Evolutionary conservation across 139 green algal species (phyloP).

Genomic region (Cymbomonas tetramitiformis): DNA sequence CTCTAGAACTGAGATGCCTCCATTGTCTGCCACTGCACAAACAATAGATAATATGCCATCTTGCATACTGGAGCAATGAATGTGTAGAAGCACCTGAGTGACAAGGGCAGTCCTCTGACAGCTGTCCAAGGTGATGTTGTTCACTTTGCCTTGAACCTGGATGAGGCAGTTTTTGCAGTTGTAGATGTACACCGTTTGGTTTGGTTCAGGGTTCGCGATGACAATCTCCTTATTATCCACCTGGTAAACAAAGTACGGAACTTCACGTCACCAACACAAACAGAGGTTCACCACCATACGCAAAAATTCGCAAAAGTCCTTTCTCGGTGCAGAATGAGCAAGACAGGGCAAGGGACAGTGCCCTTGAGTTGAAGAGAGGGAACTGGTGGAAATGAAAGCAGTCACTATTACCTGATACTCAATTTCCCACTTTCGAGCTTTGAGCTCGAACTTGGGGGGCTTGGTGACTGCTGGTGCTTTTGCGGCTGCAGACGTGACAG

Average conservation of each 20-base stretch:
- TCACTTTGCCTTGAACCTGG: conserved; percentile 65
- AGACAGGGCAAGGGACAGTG: too few relatives aligned
- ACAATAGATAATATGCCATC: too few relatives aligned
- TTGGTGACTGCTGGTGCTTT: conserved; percentile 4
- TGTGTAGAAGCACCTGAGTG: conserved; percentile 35
- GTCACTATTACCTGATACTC: conserved; percentile 45
- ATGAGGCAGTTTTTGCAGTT: conserved; percentile 53
- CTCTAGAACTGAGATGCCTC: neutral
- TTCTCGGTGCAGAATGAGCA: too few relatives aligned
- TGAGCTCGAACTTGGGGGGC: conserved; percentile 48
- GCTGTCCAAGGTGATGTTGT: conserved; percentile 79
- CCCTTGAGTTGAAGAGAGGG: too few relatives aligned
- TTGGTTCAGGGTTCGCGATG: conserved; percentile 46
- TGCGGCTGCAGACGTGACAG: neutral
- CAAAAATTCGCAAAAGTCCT: too few relatives aligned
- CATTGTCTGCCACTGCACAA: too few relatives aligned
- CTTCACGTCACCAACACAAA: too few relatives aligned
- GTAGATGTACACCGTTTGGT: conserved; percentile 82
- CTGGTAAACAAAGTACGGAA: too few relatives aligned
- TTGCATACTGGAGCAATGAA: neutral
- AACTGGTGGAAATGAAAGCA: too few relatives aligned
- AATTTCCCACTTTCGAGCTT: conserved; percentile 75
- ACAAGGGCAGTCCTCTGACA: conserved; percentile 66
- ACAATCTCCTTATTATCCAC: conserved; percentile 49
- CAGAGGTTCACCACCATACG: too few relatives aligned